A percentile compares a stretch with the other conserved stretches of the same genome.
Evolutionary conservation across 805 yeast species (phyloP).

Genomic region (Schwanniomyces sp.): DNA sequence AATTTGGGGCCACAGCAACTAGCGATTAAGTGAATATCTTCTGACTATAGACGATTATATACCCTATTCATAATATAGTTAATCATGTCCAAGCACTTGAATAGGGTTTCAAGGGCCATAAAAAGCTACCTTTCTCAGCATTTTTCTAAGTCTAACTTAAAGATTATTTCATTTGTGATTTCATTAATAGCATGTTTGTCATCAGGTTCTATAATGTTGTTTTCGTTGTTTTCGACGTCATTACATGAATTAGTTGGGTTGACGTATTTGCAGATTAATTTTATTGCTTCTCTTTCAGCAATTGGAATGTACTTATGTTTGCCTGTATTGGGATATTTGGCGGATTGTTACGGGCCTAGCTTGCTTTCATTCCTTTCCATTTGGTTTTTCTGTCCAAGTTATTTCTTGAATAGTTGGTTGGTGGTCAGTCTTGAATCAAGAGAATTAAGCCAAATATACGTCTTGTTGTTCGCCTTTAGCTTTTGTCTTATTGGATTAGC

Average conservation of each 20-base stretch:
- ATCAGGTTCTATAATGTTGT: constrained; percentile 80
- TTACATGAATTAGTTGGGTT: constrained; percentile 61
- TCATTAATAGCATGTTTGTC: constrained; percentile 67
- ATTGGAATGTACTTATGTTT: constrained; percentile 83
- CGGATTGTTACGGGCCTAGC: constrained; percentile 85
- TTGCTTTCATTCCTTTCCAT: constrained; percentile 62
- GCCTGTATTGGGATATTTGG: constrained; percentile 77
- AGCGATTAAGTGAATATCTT: background rate
- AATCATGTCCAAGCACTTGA: constrained; percentile 9
- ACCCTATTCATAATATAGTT: background rate
- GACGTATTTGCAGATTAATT: constrained; percentile 63
- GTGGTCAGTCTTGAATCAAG: constrained; percentile 10
- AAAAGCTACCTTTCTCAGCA: constrained; percentile 41
- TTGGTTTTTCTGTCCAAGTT: constrained; percentile 66
- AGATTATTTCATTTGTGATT: constrained; percentile 52
- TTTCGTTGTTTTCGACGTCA: constrained; percentile 75
- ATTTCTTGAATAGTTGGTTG: constrained; percentile 37
- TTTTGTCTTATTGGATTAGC: constrained; percentile 68
- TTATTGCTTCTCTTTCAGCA: constrained; percentile 71
- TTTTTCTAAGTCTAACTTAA: constrained; percentile 42
- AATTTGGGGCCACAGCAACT: background rate
- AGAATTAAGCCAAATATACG: constrained; percentile 4
- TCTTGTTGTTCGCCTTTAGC: constrained; percentile 39
- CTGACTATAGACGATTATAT: background rate
- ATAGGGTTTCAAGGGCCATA: constrained; percentile 15